Evolutionary conservation across 2,329 filamentous ascomycete species (phyloP), one percentile per base, ranked within the genome.

Genomic region (Fusarium longipes): DNA sequence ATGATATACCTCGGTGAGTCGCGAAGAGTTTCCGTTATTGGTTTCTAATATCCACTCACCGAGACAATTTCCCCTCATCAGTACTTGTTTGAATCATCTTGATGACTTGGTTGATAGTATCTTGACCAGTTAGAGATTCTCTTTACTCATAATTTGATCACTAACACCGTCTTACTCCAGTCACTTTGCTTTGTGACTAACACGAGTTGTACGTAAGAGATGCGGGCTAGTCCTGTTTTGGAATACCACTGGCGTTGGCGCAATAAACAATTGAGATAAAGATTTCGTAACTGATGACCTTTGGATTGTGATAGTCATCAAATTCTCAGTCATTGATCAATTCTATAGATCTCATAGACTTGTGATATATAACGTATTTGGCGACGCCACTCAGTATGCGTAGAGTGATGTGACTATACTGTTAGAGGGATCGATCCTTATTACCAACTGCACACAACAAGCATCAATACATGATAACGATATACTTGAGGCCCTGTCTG

Each of bases 121-220:
- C 14, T 24, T 3, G 2, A 7, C 40, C 36, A 65, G 52, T 17
- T 1, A 5, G 1, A 8, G 1, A 0, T 8, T 38, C 8, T 6
- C 5, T 9, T 65, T 68, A 65, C 50, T 54, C 45, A 65, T 30
- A 32, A 5, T 35, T 57, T 2, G 20, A 33, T 56, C 38, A 68
- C 42, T 54, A 65, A 29, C 24, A 17, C 17, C 11, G 29, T 43
- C 24, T 8, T 7, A 18, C 17, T 18, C n/a, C 11, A 45, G 18
- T 3, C 12, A n/a, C 10, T 25, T 32, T 12, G 25, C 6, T n/a
- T 8, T 18, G 20, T 68, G 9, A 68, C 47, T 67, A 67, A 67
- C 36, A 39, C 17, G 22, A 54, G 24, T 4, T n/a, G 45, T 65
- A 68, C 49, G 63, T 67, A 64, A 67, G 10, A 38, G 5, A 3